Conservation (phyloP, 768 basidiomycete genomes). For the Lactarius indigo region DNA sequence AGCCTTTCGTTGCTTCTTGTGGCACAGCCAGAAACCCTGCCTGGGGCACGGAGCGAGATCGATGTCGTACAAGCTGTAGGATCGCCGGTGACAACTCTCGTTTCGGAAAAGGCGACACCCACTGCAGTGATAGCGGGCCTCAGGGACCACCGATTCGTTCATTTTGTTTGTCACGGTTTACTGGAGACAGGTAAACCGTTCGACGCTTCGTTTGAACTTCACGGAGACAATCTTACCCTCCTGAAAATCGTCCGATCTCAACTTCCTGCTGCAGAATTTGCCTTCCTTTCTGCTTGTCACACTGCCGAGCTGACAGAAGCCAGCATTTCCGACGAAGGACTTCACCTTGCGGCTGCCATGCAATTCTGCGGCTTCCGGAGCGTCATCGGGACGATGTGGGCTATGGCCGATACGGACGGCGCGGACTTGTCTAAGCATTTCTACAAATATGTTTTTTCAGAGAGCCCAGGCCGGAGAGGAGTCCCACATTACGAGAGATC, state of each 20-base stretch:
- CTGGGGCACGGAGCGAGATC: not conserved
- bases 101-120: not conserved
- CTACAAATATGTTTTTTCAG: not conserved
- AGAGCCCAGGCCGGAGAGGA: not conserved
- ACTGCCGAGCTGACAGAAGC: not conserved
- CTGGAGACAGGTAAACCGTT: conserved; percentile 3
- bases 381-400: not conserved
- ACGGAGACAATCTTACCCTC: not conserved
- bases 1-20: not conserved
- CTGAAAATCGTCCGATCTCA: not conserved
- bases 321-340: not conserved
- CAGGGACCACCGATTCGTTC: not conserved
- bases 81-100: not conserved
- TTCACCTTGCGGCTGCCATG: not conserved
- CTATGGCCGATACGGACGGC: not conserved
- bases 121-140: not conserved
- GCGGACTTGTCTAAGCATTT: not conserved
- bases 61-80: not conserved
- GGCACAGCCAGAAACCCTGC: not conserved
- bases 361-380: not conserved
- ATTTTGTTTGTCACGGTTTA: conserved; percentile 1
- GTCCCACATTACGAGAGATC: not conserved
- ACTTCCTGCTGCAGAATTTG: not conserved
- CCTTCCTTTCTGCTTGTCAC: not conserved
- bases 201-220: not conserved